Evolutionary conservation across 1,284 basidiomycete genomes (phyloP).

Genomic region (Boletus chippewaensis): DNA sequence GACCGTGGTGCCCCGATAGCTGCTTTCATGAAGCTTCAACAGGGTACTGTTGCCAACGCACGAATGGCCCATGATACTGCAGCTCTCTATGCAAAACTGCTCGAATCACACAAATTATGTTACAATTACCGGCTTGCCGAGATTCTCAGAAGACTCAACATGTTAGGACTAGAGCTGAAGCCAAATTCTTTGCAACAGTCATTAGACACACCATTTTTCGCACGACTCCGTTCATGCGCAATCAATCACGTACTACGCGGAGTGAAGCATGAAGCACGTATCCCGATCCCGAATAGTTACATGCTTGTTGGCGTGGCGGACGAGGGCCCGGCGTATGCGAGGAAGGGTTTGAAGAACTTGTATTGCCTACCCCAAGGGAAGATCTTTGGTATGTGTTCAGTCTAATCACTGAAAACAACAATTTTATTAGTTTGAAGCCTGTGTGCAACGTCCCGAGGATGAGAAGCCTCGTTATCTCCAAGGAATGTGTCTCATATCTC

Average conservation of each 20-base stretch:
- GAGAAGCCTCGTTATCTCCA: conserved; percentile 44
- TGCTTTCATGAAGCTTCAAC: conserved; percentile 52
- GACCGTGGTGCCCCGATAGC: conserved; percentile 50
- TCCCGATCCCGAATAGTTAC: conserved; percentile 58
- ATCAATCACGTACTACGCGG: conserved; percentile 57
- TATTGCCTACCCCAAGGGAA: conserved; percentile 46
- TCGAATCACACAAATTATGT: conserved; percentile 46
- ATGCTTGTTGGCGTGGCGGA: conserved; percentile 71
- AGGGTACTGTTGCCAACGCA: conserved; percentile 45
- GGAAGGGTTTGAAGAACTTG: conserved; percentile 44
- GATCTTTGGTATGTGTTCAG: conserved; percentile 52
- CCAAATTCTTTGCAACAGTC: conserved; percentile 29
- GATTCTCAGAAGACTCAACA: conserved; percentile 45
- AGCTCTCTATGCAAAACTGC: conserved; percentile 38
- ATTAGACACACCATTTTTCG: conserved; percentile 53
- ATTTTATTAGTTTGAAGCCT: conserved; percentile 41
- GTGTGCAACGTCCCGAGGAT: conserved; percentile 45
- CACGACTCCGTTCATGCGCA: conserved; percentile 48
- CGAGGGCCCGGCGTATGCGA: conserved; percentile 58
- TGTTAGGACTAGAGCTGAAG: conserved; percentile 43
- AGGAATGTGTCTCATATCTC: conserved; percentile 51
- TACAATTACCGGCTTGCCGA: conserved; percentile 42
- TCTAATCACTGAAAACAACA: not conserved
- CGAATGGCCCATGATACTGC: conserved; percentile 51
- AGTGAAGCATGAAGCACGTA: conserved; percentile 66